A percentile compares a stretch with the other conserved stretches of the same genome.
phyloP scores from a whole-genome alignment of 768 basidiomycete species.

The Pulveroboletus sp. region DNA sequence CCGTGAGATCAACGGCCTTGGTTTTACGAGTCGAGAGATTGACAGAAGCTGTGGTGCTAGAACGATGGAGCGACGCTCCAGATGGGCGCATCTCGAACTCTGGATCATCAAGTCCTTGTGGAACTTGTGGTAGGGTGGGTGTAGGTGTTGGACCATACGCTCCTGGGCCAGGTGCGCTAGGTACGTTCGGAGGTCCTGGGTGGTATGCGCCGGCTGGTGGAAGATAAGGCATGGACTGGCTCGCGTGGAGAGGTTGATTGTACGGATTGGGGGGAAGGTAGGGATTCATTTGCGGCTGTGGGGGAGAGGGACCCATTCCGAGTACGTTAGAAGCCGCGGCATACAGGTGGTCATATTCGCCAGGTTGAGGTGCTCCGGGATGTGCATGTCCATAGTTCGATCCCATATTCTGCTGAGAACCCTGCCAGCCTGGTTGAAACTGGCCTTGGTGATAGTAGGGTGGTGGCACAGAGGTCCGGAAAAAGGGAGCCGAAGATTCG shows the following conservation, averaged over 20 bases:
- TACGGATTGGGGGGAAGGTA: slow-evolving; percentile 25
- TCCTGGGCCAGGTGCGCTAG: slow-evolving; percentile 8
- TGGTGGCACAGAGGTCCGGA: slow-evolving; percentile 15
- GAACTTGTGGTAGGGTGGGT: too few species aligned
- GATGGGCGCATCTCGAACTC: slow-evolving; percentile 53
- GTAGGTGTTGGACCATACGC: slow-evolving; percentile 23
- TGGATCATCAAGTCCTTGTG: slow-evolving; percentile 33
- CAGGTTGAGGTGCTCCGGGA: slow-evolving; percentile 27
- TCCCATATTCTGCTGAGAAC: slow-evolving; percentile 20
- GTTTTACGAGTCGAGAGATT: slow-evolving; percentile 58
- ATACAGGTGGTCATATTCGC: slow-evolving; percentile 58
- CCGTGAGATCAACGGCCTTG: slow-evolving; percentile 77
- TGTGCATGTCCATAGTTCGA: slow-evolving; percentile 19
- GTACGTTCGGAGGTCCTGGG: slow-evolving; percentile 16
- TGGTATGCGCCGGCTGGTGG: slow-evolving; percentile 27
- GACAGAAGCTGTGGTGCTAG: slow-evolving; percentile 55
- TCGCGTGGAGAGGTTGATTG: slow-evolving; percentile 22
- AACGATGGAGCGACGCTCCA: slow-evolving; percentile 48
- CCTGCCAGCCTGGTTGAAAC: slow-evolving; percentile 28
- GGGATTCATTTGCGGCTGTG: slow-evolving; percentile 16
- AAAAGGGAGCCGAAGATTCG: slow-evolving; percentile 17
- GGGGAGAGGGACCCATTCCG: slow-evolving; percentile 63
- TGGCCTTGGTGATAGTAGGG: slow-evolving; percentile 19
- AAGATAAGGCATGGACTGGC: slow-evolving; percentile 32
- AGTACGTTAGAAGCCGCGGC: slow-evolving; percentile 77